A percentile compares a stretch with the other conserved stretches of the same genome.
phyloP scores from a whole-genome alignment of 805 yeast genomes.

The Barnettozyma siamensis region DNA sequence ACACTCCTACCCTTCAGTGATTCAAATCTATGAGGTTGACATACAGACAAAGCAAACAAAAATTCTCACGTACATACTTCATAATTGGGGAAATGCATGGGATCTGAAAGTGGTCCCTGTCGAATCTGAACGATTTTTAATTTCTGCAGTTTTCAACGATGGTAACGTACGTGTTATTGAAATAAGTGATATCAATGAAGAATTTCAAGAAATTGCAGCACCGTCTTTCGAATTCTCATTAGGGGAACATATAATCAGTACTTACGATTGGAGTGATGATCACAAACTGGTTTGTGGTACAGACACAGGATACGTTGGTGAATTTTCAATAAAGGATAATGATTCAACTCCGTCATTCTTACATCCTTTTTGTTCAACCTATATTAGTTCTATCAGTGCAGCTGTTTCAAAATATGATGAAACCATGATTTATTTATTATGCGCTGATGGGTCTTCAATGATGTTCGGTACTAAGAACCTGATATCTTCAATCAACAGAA shows the following conservation, averaged over 20 bases:
- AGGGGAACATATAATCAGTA: conserved; percentile 33
- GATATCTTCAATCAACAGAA: conserved; percentile 23
- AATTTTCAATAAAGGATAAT: conserved; percentile 35
- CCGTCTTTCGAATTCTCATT: conserved; percentile 26
- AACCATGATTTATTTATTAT: conserved; percentile 28
- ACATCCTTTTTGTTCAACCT: conserved; percentile 33
- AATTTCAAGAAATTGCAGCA: conserved; percentile 15
- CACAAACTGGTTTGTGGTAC: conserved; percentile 50
- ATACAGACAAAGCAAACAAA: conserved; percentile 23
- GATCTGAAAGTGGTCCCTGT: conserved; percentile 37
- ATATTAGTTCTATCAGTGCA: conserved; percentile 29
- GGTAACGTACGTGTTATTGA: conserved; percentile 49
- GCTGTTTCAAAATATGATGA: conserved; percentile 33
- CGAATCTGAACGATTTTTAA: conserved; percentile 35
- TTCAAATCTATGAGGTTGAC: conserved; percentile 41
- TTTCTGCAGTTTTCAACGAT: conserved; percentile 52
- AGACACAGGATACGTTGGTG: conserved; percentile 53
- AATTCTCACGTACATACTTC: conserved; percentile 29
- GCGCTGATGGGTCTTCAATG: conserved; percentile 38
- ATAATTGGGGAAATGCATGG: conserved; percentile 40
- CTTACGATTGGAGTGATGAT: conserved; percentile 39
- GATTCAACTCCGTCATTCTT: conserved; percentile 30
- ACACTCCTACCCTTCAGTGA: conserved; percentile 31
- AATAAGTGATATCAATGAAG: conserved; percentile 21
- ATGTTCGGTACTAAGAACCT: conserved; percentile 32